A percentile compares a stretch with the other conserved stretches of the same genome.
Evolutionary conservation across 495 filamentous ascomycete genomes (phyloP).

Genomic region (Aspergillus panamensis): DNA sequence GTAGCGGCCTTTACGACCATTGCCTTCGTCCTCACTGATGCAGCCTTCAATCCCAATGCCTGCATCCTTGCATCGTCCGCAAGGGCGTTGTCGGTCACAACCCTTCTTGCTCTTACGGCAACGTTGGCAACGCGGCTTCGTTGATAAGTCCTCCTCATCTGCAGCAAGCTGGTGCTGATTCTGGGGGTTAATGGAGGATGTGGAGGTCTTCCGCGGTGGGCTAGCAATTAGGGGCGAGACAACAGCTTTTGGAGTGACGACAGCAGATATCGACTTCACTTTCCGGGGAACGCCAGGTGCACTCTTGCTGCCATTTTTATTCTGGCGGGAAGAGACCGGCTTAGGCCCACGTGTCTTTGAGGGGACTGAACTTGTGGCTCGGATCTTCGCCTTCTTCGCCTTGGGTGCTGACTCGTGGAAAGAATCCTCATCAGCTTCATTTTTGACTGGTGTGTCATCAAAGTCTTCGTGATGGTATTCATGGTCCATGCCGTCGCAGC

Average conservation of each 20-base stretch:
- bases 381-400: constrained; percentile 46
- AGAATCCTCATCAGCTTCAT: constrained; percentile 48
- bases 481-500: constrained; percentile 55
- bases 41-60: constrained; percentile 89
- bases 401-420: constrained; percentile 42
- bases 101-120: constrained; percentile 99
- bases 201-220: constrained; percentile 72
- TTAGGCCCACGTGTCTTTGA: constrained; percentile 37
- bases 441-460: constrained; percentile 54
- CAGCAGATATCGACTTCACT: constrained; percentile 49
- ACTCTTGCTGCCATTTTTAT: constrained; percentile 44
- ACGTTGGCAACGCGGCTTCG: constrained; percentile 94
- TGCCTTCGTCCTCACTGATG: constrained; percentile 94
- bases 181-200: constrained; percentile 64
- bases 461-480: constrained; percentile 57
- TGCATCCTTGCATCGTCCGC: constrained; percentile 91
- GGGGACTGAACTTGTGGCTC: constrained; percentile 27
- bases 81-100: constrained; percentile 93
- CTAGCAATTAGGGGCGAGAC: constrained; percentile 62
- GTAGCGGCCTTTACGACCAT: constrained; percentile 93
- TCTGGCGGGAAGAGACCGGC: constrained; percentile 36
- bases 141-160: constrained; percentile 86
- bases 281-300: constrained; percentile 46
- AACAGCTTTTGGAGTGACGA: constrained; percentile 46
- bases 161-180: constrained; percentile 65